A percentile compares a stretch with the other conserved stretches of the same genome.
Conservation (phyloP, 148 eudicot species). For the Rheum nobile region DNA sequence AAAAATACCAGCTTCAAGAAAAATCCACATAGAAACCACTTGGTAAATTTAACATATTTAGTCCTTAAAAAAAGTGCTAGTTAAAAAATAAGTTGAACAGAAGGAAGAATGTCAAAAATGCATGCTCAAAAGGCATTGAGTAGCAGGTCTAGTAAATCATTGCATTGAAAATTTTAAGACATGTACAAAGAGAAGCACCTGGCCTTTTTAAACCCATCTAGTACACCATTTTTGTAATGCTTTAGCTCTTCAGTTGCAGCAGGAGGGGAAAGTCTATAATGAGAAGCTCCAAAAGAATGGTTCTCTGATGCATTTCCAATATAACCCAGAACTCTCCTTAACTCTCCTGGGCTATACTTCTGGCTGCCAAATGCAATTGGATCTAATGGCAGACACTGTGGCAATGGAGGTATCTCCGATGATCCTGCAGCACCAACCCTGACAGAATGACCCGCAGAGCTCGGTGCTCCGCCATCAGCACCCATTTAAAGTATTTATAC, state of each 20-base stretch:
- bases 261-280: constrained; percentile 21
- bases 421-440: constrained; percentile 18
- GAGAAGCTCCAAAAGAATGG: constrained; percentile 22
- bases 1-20: constrained; percentile 4
- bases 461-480: constrained; percentile 27
- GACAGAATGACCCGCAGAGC: constrained; percentile 13
- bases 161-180: neutral
- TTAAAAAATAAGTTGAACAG: neutral
- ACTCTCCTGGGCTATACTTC: constrained; percentile 27
- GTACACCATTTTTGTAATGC: constrained; percentile 28
- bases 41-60: neutral
- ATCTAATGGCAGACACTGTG: constrained; percentile 29
- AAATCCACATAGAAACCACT: neutral
- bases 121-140: neutral
- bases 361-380: constrained; percentile 22
- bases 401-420: constrained; percentile 21
- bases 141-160: neutral
- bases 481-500: constrained; percentile 15
- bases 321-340: constrained; percentile 33
- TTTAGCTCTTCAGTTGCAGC: constrained; percentile 32
- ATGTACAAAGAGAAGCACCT: constrained; percentile 19
- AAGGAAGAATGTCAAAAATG: neutral
- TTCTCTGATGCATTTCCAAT: constrained; percentile 26
- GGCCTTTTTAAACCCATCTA: constrained; percentile 30
- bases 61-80: neutral